Evolutionary conservation across 2,329 filamentous ascomycete species (phyloP).

Genomic region (Cladophialophora immunda): DNA sequence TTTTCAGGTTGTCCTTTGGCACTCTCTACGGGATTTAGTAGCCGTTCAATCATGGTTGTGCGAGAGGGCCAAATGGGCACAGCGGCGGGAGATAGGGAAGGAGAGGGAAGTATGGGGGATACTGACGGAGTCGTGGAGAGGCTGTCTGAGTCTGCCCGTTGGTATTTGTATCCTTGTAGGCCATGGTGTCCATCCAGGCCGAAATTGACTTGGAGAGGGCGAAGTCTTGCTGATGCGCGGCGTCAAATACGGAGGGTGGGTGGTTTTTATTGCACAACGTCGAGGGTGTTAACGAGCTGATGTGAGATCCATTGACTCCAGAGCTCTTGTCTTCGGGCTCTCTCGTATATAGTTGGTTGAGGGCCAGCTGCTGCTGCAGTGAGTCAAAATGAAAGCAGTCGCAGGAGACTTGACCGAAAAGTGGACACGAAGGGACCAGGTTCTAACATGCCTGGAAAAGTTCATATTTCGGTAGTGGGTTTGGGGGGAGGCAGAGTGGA

Average conservation of each 20-base stretch:
- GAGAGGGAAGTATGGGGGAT: conserved; percentile 32
- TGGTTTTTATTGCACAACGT: neutral
- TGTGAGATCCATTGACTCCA: conserved; percentile 20
- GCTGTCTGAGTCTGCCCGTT: conserved; percentile 25
- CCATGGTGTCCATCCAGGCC: conserved; percentile 25
- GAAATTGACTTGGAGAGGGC: neutral
- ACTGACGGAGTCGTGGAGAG: conserved; percentile 49
- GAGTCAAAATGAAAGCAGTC: conserved; percentile 10
- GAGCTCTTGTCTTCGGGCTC: neutral
- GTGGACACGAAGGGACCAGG: neutral
- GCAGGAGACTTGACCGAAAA: conserved; percentile 7
- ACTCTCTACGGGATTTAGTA: conserved; percentile 66
- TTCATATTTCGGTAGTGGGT: neutral
- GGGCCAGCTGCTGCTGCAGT: neutral
- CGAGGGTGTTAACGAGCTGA: conserved; percentile 11
- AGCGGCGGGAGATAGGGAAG: conserved; percentile 13
- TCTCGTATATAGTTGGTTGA: neutral
- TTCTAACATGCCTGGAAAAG: neutral
- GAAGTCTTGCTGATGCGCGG: neutral
- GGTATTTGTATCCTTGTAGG: conserved; percentile 15
- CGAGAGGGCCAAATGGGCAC: neutral
- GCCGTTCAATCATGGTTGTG: conserved; percentile 43
- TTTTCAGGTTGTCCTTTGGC: conserved; percentile 80
- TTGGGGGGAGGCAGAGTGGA: neutral
- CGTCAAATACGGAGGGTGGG: neutral